phyloP scores from a whole-genome alignment of 2,329 filamentous ascomycete genomes.

The Ilyonectria destructans region DNA sequence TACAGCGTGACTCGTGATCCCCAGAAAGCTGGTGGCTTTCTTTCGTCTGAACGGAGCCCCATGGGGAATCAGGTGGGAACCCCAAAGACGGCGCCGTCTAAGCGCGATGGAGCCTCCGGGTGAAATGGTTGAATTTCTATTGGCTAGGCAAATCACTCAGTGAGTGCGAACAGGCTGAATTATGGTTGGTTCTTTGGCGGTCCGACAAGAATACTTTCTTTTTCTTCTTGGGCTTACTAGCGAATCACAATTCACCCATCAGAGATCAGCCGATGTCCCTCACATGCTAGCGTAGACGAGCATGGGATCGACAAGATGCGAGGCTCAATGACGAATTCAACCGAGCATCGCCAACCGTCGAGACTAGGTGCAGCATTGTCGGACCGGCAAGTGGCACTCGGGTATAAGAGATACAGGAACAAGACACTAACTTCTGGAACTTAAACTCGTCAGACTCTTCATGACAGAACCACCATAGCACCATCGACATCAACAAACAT shows the following conservation, averaged over 20 bases:
- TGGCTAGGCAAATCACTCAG: conserved; percentile 3
- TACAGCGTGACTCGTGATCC: neutral
- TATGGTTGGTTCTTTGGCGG: neutral
- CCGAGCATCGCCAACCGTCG: neutral
- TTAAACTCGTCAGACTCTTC: neutral
- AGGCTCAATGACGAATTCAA: conserved; percentile 5
- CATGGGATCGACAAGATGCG: neutral
- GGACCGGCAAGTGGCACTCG: neutral
- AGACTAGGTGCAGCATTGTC: neutral
- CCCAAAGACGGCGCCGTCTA: neutral
- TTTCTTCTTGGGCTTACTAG: neutral
- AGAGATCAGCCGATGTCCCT: neutral
- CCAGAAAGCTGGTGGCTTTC: neutral
- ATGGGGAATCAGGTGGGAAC: conserved; percentile 8
- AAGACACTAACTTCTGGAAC: neutral
- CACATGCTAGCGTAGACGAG: neutral
- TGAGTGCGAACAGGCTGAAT: neutral
- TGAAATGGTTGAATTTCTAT: conserved; percentile 1
- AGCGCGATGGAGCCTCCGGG: neutral
- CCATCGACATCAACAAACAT: conserved; percentile 12
- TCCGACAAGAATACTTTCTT: neutral
- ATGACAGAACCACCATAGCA: neutral
- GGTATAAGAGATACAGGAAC: neutral
- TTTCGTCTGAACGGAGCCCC: neutral
- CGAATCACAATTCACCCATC: conserved; percentile 17